A percentile compares a stretch with the other conserved stretches of the same genome.
These are phyloP conservation scores for Phytophthora citrophthora DNA, from an alignment of 352 stramenopile genomes.

Conservation along the genomic window DNA sequence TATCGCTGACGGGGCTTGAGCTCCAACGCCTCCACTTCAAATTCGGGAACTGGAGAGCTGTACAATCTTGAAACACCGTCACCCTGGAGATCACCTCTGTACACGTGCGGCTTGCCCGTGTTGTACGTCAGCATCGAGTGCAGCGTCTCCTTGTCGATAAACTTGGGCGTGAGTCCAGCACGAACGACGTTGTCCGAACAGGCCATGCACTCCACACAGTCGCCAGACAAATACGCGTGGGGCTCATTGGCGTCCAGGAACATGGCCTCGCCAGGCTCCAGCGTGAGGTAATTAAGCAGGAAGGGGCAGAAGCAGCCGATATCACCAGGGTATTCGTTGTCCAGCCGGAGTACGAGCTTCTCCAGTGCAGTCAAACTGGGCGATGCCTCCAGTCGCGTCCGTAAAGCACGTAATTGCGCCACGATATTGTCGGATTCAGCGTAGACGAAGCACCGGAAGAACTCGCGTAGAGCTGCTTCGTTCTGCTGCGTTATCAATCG, in stretches of 20 bases:
- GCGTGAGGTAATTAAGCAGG: conserved; percentile 97
- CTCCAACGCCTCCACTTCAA: conserved; percentile 85
- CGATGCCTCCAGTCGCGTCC: conserved; percentile 68
- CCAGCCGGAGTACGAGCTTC: conserved; percentile 91
- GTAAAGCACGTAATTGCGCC: conserved; percentile 78
- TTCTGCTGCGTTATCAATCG: conserved; percentile 47
- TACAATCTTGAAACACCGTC: conserved; percentile 84
- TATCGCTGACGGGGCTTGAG: conserved; percentile 48
- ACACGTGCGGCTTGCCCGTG: conserved; percentile 37
- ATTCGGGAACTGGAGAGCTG: conserved; percentile 90
- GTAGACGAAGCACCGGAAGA: conserved; percentile 86
- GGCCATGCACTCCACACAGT: conserved; percentile 99
- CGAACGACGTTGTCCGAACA: conserved; percentile 99
- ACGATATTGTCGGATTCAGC: conserved; percentile 70
- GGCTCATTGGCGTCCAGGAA: conserved; percentile 99
- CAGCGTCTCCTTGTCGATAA: conserved; percentile 98
- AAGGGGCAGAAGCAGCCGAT: conserved; percentile 98
- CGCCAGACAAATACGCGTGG: conserved; percentile 98
- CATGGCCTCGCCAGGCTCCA: conserved; percentile 96
- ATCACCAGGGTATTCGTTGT: conserved; percentile 96
- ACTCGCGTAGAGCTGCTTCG: conserved; percentile 55
- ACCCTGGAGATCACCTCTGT: conserved; percentile 28
- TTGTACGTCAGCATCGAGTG: conserved; percentile 98
- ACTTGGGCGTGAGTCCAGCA: conserved; percentile 98
- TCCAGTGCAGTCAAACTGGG: conserved; percentile 52